Evolutionary conservation across 257 asterid genomes (phyloP).

Genomic region (Cordia subcordata): DNA sequence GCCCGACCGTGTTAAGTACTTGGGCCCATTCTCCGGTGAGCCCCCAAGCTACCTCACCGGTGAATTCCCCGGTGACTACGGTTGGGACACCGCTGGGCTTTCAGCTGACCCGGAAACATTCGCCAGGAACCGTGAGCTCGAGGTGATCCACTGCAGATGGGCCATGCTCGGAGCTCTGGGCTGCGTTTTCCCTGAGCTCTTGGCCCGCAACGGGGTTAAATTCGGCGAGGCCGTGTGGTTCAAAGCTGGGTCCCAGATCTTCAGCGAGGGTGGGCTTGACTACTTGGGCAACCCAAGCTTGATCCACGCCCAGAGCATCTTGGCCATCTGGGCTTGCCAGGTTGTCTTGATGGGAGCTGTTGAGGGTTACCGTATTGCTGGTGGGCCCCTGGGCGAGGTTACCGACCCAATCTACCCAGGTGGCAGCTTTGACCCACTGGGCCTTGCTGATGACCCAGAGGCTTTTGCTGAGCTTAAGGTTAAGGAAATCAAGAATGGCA

Average conservation of each 20-base stretch:
- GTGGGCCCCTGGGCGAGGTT: constrained; percentile 46
- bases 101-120: constrained; percentile 49
- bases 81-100: constrained; percentile 55
- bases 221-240: constrained; percentile 54
- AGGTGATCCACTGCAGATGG: constrained; percentile 49
- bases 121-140: constrained; percentile 46
- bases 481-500: constrained; percentile 36
- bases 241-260: constrained; percentile 52
- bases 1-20: constrained; percentile 43
- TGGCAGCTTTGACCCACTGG: constrained; percentile 41
- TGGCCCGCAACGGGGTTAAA: constrained; percentile 37
- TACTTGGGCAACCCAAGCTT: constrained; percentile 57
- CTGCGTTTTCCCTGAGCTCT: constrained; percentile 41
- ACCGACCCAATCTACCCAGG: constrained; percentile 40
- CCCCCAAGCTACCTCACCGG: constrained; percentile 50
- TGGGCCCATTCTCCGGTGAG: constrained; percentile 49
- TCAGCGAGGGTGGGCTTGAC: constrained; percentile 45
- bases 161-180: constrained; percentile 54
- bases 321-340: constrained; percentile 53
- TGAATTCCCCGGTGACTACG: constrained; percentile 53
- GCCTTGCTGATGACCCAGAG: constrained; percentile 37
- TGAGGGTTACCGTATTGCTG: constrained; percentile 57
- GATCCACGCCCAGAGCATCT: constrained; percentile 56
- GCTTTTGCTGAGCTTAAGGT: constrained; percentile 36
- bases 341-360: constrained; percentile 51